Evolutionary conservation across 306 rosid species (phyloP), one percentile per base, ranked within the genome.

Genomic region (Mucuna pruriens): DNA sequence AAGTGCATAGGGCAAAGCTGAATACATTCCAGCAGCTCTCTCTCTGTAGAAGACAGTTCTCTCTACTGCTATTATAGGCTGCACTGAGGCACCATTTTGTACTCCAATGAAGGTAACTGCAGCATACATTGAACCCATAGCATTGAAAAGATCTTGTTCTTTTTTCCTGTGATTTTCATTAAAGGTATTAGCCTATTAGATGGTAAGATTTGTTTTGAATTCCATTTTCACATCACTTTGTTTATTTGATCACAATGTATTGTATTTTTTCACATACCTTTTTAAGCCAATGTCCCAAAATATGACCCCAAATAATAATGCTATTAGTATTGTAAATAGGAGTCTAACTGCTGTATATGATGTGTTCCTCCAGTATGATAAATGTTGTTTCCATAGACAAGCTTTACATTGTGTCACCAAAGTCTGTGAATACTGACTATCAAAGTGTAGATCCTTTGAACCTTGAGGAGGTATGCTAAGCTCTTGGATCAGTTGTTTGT

Each of bases 11-110:
- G 95, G 88, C 68, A 94, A 73, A 29, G 89, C 85, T 39, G 97
- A 92, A 83, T 92, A 94, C 98, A 92, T 94, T 71, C 97, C 94
- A 0, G 98, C 91, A 11, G 94, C 95, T 84, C 87, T 84, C 82
- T 94, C 98, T 73, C 97, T 85, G 39, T 92, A 94, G 79, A 90
- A 94, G 60, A 88, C 95, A 1, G 92, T 86, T 88, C 98, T 90
- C 85, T 94, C 98, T 26, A 94, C 81, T 0, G 92, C 79, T 39
- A 92, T 82, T 5, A 94, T 82, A 17, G 97, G 98, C 33, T 89
- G 97, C 70, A 92, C 97, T 17, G 94, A 82, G 13, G 69, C 11
- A 42, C 89, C 87, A 76, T 92, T 94, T 80, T 91, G 93, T 23
- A 87, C 40, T n/a, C 98, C 98, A 15, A 92, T 80, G 86, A 91